These are phyloP conservation scores for Xylaria flabelliformis DNA, from an alignment of 495 filamentous ascomycete species.

Conservation along the genomic window DNA sequence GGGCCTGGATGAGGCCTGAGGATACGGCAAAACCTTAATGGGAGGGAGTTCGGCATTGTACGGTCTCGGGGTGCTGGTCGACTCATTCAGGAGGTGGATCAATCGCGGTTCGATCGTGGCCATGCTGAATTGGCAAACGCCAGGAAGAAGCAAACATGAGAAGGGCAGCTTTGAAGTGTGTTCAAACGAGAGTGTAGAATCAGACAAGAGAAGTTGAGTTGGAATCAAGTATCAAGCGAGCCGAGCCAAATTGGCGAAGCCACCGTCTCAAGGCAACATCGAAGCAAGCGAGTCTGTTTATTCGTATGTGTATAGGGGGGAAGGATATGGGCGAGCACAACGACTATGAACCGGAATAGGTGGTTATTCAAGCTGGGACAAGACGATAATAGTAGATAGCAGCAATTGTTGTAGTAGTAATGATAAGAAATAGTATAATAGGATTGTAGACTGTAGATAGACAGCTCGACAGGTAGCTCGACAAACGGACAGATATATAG, in stretches of 20 bases:
- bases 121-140: constrained; percentile 49
- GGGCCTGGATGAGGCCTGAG: constrained; percentile 43
- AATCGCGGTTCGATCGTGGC: constrained; percentile 65
- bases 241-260: constrained; percentile 13
- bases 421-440: neutral
- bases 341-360: neutral
- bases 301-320: neutral
- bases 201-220: neutral
- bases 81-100: constrained; percentile 62
- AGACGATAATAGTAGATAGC: neutral
- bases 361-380: neutral
- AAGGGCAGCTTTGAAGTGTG: constrained; percentile 30
- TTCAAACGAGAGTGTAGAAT: constrained; percentile 32
- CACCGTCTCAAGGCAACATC: constrained; percentile 18
- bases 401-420: neutral
- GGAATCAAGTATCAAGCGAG: constrained; percentile 8
- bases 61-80: constrained; percentile 44
- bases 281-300: neutral
- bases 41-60: constrained; percentile 53
- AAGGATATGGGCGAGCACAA: neutral
- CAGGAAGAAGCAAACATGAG: constrained; percentile 39
- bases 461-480: neutral
- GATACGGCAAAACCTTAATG: constrained; percentile 48
- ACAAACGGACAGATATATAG: constrained; percentile 7
- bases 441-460: neutral